Evolutionary conservation across 2,329 filamentous ascomycete species (phyloP), one percentile per base, ranked within the genome.

Genomic region (Aureobasidium sp.): DNA sequence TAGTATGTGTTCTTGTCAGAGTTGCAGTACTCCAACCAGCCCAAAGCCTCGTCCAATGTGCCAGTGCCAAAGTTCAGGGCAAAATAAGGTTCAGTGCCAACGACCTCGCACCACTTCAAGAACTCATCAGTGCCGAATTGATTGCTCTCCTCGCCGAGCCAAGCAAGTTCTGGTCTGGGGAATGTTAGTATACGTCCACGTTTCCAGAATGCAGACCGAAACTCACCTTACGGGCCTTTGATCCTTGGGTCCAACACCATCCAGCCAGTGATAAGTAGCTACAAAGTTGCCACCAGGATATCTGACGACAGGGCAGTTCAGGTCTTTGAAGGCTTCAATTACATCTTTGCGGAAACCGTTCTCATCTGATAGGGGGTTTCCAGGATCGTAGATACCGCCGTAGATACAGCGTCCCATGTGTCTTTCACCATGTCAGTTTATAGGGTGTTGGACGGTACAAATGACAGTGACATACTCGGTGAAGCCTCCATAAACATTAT

Each of bases 331-430:
- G 6, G 88, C 86, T 45, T 83, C 81, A 27, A 94, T 82, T 45
- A 94, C 90, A 74, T 94, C 90, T 66, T 81, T 89, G 42, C 90
- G 86, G 76, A 90, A 93, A 45, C 89, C 89, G 66, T 89, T 79
- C 60, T 84, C 79, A 67, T 92, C 88, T 2, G 88, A 86, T n/a
- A 91, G 80, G n/a, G 69, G 63, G 72, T 86, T 91, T 37, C 81
- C 82, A 1, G 89, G 89, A 67, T 93, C 89, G 74, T 91, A 93
- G 71, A 94, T 88, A 66, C 90, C 90, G 65, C 89, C 89, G 72
- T 94, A 93, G 70, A 94, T 91, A 78, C 90, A 94, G 64, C 90
- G 85, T 68, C 90, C 90, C 89, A 94, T 94, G 74, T 94, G 90
- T 68, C 88, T 90, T 67, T 35, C 14, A 45, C 29, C 5, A 37